Base-by-base conservation (phyloP, 2,329 filamentous ascomycete genomes). In the Colletotrichum coccodes region DNA sequence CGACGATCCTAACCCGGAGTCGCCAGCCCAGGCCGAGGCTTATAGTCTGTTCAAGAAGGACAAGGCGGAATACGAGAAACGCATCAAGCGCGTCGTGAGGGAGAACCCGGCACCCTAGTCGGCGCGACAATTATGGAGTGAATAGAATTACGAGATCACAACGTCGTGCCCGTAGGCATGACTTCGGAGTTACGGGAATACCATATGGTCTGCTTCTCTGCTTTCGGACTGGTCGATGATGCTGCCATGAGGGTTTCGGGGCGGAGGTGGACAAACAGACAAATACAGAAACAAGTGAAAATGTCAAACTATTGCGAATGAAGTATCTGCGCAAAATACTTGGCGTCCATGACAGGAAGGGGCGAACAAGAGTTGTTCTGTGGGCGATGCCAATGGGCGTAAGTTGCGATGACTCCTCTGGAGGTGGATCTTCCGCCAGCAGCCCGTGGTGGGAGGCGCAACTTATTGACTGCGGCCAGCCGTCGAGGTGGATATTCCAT, bases 1-100 rank as follows among this genome's bases (percentile, higher is more conserved):
- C 46, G 92, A 99, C 79, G 95, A 98, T 76, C 96, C 97, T 18
- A 99, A 99, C 78, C 96, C 95, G 3, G 96, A 99, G 58, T 97
- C 94, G 1, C 96, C 96, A 0, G 96, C 96, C 0, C 96, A 99
- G 81, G 95, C 96, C 3, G 96, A 99, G 74, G 97, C 96, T 0
- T 99, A 98, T 83, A 97, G 97, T 76, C 86, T 99, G 12, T 98
- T 94, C 80, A 98, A 97, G 86, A 94, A 94, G 79, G 95, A 99
- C 77, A 87, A 90, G 49, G 82, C 81, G 21, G 94, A 95, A 65
- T 99, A 99, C 77, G 95, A 98, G 82, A 92, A 91, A 80, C 92
- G 95, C 72, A 91, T 99, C 71, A 91, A 90, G 77, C 90, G 93
- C 69, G 91, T 97, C 23, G 96, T 99, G 65, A 92, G 90, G 75